phyloP scores from a whole-genome alignment of 2,329 filamentous ascomycete genomes.

The Tolypocladium endophyticum region DNA sequence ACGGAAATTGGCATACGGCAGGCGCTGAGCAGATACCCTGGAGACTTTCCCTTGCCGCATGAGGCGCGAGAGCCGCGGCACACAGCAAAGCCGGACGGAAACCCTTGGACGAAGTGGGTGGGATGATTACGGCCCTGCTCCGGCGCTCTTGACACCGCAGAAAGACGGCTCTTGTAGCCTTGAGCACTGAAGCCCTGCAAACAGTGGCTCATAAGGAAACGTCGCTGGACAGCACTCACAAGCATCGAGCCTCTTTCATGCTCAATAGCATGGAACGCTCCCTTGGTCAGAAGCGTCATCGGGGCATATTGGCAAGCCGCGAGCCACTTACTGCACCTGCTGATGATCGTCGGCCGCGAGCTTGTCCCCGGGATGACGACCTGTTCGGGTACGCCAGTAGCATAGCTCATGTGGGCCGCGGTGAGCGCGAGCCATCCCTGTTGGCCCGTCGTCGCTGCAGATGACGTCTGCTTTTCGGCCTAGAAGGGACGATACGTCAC shows the following conservation, averaged over 20 bases:
- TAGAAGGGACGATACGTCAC: background rate
- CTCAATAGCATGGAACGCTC: background rate
- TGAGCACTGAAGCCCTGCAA: background rate
- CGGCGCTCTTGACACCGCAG: background rate
- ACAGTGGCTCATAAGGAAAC: background rate
- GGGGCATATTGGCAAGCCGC: background rate
- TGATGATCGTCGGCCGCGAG: background rate
- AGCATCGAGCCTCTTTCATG: background rate
- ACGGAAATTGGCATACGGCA: constrained; percentile 25
- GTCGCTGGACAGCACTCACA: background rate
- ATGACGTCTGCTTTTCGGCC: background rate
- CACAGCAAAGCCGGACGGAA: background rate
- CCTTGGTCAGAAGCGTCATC: background rate
- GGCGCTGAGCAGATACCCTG: constrained; percentile 16
- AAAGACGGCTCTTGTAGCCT: background rate
- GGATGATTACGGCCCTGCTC: background rate
- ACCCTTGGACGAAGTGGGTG: background rate
- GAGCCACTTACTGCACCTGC: background rate
- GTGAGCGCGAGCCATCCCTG: background rate
- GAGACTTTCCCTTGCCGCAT: constrained; percentile 9
- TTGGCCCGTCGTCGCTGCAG: background rate
- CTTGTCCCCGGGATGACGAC: background rate
- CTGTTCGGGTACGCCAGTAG: background rate
- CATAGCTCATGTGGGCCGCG: background rate
- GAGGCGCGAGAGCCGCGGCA: constrained; percentile 15